A percentile compares a stretch with the other conserved stretches of the same genome.
Conservation (phyloP, 2,329 filamentous ascomycete genomes). For the Exutisphaerella laricina region DNA sequence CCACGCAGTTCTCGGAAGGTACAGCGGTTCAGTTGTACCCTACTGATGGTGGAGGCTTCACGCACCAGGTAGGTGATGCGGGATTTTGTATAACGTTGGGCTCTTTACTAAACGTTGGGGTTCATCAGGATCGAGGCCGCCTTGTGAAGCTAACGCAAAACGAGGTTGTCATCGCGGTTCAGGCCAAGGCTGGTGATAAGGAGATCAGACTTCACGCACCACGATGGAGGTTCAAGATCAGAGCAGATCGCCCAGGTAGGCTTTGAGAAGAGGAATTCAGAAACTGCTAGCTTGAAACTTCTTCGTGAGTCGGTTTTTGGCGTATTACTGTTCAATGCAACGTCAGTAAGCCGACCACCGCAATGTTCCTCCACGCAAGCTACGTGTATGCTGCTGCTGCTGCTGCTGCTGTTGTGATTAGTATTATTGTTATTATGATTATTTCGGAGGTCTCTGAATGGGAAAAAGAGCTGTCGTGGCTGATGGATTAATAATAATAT, state of each 20-base stretch:
- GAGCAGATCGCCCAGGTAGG: background rate
- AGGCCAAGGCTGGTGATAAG: conserved; percentile 36
- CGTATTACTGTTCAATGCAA: background rate
- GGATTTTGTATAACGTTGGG: too few relatives aligned
- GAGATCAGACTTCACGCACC: conserved; percentile 56
- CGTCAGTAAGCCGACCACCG: too few relatives aligned
- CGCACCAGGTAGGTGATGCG: conserved; percentile 44
- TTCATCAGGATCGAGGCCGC: conserved; percentile 48
- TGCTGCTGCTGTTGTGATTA: too few relatives aligned
- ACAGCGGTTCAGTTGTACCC: conserved; percentile 56
- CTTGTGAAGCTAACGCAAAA: conserved; percentile 49
- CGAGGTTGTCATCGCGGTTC: conserved; percentile 56
- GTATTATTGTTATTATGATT: too few relatives aligned
- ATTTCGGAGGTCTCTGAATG: too few relatives aligned
- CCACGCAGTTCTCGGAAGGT: conserved; percentile 49
- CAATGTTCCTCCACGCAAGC: too few relatives aligned
- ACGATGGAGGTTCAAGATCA: conserved; percentile 49
- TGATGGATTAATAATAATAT: too few relatives aligned
- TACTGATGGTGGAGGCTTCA: conserved; percentile 53
- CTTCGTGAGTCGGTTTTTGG: background rate
- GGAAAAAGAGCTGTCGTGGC: too few relatives aligned
- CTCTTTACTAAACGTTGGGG: too few relatives aligned
- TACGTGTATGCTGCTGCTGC: too few relatives aligned
- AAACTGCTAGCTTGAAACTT: too few relatives aligned
- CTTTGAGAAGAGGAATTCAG: background rate